These are phyloP conservation scores for Pistacia vera DNA, from an alignment of 345 rosid species.

Conservation along the genomic window DNA sequence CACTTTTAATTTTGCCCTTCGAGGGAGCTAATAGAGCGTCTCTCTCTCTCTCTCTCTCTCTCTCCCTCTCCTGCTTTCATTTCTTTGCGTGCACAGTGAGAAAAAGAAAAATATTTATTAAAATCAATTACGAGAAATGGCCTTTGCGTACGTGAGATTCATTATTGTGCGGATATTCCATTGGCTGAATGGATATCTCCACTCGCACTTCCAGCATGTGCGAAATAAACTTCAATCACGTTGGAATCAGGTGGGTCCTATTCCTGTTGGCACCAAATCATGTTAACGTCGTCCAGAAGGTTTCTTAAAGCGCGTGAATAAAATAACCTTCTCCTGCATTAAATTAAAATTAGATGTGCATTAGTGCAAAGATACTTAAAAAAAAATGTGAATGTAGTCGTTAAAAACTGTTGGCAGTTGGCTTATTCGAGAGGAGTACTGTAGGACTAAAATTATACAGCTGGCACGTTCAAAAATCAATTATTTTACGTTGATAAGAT, in stretches of 20 bases:
- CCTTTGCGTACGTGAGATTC: background rate
- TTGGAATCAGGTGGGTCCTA: background rate
- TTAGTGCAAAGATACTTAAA: too few relatives aligned
- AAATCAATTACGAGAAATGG: background rate
- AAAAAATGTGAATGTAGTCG: background rate
- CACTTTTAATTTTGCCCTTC: slow-evolving; percentile 2
- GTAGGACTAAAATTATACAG: background rate
- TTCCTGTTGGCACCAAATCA: background rate
- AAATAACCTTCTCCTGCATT: too few relatives aligned
- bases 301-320: background rate
- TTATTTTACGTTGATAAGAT: background rate
- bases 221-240: background rate
- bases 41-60: background rate
- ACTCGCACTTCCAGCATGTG: background rate
- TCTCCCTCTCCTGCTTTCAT: too few relatives aligned
- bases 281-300: background rate
- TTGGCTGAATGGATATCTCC: background rate
- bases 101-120: background rate
- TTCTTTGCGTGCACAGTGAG: slow-evolving; percentile 13
- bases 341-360: background rate
- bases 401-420: background rate
- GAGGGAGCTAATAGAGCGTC: background rate
- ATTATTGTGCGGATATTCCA: slow-evolving; percentile 27
- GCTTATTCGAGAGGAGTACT: background rate
- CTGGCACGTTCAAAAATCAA: background rate